Base-by-base conservation (phyloP, 2,329 filamentous ascomycete genomes). In the Exserohilum turcica region DNA sequence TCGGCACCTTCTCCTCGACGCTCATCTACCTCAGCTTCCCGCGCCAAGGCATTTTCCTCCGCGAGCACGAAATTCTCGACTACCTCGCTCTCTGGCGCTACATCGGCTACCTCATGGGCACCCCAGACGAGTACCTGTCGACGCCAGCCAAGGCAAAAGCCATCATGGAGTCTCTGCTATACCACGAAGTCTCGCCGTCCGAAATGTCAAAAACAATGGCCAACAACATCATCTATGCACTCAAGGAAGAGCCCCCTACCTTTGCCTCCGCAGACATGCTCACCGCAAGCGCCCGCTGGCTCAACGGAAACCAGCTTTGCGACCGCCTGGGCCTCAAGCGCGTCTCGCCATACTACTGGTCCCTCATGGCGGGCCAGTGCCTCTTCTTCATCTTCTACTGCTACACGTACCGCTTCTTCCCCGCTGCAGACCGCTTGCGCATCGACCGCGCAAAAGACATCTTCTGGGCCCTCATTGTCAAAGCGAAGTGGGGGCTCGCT, bases 21-120 rank as follows among this genome's bases (percentile, higher is more conserved):
- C 72, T 91, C 2, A 80, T 92, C 54, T 92, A 84, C 80, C 69
- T 90, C 21, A 83, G 83, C 19, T 79, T 92, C 4, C 89, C 89
- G 0, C 80, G 88, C 0, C 89, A 92, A 74, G 90, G 89, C 2
- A 85, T 93, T 48, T 86, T 77, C 60, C 75, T 90, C 21, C 80
- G 81, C 0, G 52, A 79, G 24, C 82, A 83, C 52, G 89, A 93
- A 67, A 84, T 83, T 2, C 67, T 68, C 2, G 89, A 92, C 64
- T 92, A 90, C 67, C 78, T 90, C 38, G 88, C 89, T 0, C 76
- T 93, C 0, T 93, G 89, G 89, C 82, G 89, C 2, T 88, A 90
- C 58, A 83, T 92, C 10, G 89, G 83, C 0, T 81, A 90, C 65
- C 78, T 92, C 27, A 81, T 91, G 64, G 90, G 89, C 10, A 85